These are phyloP conservation scores for Colletotrichum filicis DNA, from an alignment of 2,329 filamentous ascomycete genomes.

Conservation along the genomic window DNA sequence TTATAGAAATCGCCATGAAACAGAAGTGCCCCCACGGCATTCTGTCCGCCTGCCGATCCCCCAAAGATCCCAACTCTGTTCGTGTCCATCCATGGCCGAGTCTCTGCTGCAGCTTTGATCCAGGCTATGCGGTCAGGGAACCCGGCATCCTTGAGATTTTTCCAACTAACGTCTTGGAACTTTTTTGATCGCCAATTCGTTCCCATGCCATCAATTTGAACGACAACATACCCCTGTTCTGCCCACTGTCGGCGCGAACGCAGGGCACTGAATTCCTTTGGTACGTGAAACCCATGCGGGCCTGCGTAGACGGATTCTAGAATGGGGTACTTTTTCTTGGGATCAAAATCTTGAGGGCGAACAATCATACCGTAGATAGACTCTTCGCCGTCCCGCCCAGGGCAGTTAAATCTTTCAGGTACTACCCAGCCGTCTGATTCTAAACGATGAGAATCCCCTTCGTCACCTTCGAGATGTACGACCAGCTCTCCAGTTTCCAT, in stretches of 20 bases:
- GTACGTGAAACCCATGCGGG: conserved; percentile 38
- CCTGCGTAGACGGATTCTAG: conserved; percentile 45
- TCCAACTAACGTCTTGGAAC: conserved; percentile 45
- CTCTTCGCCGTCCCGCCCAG: neutral
- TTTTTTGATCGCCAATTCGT: conserved; percentile 44
- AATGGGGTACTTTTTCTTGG: conserved; percentile 40
- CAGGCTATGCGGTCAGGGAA: conserved; percentile 45
- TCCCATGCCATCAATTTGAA: conserved; percentile 45
- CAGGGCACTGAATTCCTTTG: conserved; percentile 39
- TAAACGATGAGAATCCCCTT: neutral
- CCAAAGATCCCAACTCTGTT: conserved; percentile 43
- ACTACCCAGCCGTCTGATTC: neutral
- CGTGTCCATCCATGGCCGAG: conserved; percentile 42
- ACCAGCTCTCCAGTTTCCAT: neutral
- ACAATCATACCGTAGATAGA: conserved; percentile 1
- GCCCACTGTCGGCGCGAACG: conserved; percentile 38
- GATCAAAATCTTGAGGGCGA: conserved; percentile 39
- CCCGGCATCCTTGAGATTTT: conserved; percentile 42
- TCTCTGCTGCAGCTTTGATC: conserved; percentile 41
- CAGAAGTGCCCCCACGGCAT: conserved; percentile 40
- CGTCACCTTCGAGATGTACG: neutral
- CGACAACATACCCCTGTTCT: conserved; percentile 44
- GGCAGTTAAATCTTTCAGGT: conserved; percentile 1
- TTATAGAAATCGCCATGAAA: conserved; percentile 44
- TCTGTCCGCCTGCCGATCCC: conserved; percentile 45